A percentile compares a stretch with the other conserved stretches of the same genome.
phyloP scores from a whole-genome alignment of 495 filamentous ascomycete genomes.

The Oleoguttula mirabilis region DNA sequence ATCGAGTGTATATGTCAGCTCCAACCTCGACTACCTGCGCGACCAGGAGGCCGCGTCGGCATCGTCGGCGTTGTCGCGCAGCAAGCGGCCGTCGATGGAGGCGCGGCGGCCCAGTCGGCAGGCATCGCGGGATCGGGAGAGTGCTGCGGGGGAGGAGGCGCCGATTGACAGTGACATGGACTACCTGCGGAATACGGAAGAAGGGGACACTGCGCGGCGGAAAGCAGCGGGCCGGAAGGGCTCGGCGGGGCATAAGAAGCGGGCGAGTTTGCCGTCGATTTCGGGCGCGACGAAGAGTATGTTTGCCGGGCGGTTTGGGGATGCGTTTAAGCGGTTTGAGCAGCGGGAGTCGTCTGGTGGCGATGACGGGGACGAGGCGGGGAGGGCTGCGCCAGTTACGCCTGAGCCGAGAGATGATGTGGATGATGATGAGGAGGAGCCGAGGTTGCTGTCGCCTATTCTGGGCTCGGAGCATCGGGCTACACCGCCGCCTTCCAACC shows the following conservation, averaged over 20 bases:
- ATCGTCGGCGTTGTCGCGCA: neutral
- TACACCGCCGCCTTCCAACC: conserved; percentile 53
- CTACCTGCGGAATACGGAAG: conserved; percentile 71
- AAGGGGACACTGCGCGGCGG: conserved; percentile 14
- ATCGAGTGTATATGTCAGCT: conserved; percentile 63
- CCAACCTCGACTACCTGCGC: conserved; percentile 64
- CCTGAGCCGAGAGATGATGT: conserved; percentile 26
- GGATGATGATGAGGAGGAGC: conserved; percentile 39
- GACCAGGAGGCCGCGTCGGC: conserved; percentile 40
- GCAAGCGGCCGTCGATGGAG: conserved; percentile 28
- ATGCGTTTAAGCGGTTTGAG: conserved; percentile 91
- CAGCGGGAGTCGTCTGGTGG: neutral
- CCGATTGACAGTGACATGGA: conserved; percentile 66
- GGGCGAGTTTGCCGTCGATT: conserved; percentile 67
- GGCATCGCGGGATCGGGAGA: neutral
- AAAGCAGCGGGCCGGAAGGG: neutral
- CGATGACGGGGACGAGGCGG: neutral
- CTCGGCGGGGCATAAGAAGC: conserved; percentile 48
- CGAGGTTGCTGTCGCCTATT: conserved; percentile 53
- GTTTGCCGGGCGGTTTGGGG: conserved; percentile 81
- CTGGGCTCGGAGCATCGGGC: conserved; percentile 67
- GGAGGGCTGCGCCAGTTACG: neutral
- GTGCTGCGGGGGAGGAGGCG: conserved; percentile 35
- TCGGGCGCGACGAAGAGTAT: conserved; percentile 58
- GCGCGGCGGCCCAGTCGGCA: conserved; percentile 8